Conservation (phyloP, 2,329 filamentous ascomycete species). For the Beauveria varroae region DNA sequence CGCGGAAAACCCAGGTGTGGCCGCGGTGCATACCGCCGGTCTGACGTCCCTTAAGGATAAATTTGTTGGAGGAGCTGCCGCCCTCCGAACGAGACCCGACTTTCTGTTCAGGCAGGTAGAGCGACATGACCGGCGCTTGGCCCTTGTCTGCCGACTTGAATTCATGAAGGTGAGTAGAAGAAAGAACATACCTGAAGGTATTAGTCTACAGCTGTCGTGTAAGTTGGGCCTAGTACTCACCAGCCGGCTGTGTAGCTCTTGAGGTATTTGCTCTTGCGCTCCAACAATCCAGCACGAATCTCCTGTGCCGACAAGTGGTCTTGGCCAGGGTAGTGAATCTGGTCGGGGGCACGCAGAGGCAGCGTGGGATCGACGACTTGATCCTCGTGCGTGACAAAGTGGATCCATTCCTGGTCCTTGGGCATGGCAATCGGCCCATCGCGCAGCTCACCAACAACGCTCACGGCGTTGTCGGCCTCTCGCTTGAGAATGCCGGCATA, state of each 20-base stretch:
- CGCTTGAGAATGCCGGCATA: conserved; percentile 87
- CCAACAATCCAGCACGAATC: conserved; percentile 81
- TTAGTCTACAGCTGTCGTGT: background rate
- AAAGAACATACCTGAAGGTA: conserved; percentile 74
- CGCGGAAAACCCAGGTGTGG: conserved; percentile 65
- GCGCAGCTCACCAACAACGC: conserved; percentile 71
- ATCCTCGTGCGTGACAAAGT: conserved; percentile 72
- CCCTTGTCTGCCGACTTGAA: conserved; percentile 97
- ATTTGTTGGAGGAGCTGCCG: conserved; percentile 87
- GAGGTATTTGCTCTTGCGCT: conserved; percentile 97
- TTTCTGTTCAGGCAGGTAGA: conserved; percentile 92
- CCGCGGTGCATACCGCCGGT: conserved; percentile 85
- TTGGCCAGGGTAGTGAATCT: conserved; percentile 86
- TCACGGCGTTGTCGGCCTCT: conserved; percentile 76
- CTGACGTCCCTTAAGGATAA: conserved; percentile 93
- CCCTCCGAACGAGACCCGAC: conserved; percentile 82
- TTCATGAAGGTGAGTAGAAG: conserved; percentile 93
- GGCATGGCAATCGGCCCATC: conserved; percentile 85
- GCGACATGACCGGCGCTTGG: conserved; percentile 89
- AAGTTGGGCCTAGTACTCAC: conserved; percentile 40
- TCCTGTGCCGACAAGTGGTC: conserved; percentile 76
- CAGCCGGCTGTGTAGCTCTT: conserved; percentile 96
- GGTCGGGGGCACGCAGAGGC: conserved; percentile 68
- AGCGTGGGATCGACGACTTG: conserved; percentile 82
- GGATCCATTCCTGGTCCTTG: conserved; percentile 84